These are phyloP conservation scores for Colletotrichum lupini DNA, from an alignment of 2,329 filamentous ascomycete genomes.

Conservation along the genomic window DNA sequence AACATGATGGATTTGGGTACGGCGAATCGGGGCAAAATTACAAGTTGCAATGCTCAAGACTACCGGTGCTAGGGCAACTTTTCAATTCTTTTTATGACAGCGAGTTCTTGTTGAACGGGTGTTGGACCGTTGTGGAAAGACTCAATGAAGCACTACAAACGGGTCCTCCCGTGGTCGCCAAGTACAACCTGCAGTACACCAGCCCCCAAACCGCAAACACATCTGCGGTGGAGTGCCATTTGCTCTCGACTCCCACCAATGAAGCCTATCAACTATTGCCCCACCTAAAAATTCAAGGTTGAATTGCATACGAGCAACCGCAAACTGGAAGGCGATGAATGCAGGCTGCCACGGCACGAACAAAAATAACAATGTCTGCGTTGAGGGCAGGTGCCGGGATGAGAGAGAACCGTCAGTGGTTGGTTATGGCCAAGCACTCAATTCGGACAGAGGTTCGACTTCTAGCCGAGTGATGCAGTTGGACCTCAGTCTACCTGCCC, in stretches of 20 bases:
- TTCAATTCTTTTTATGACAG: background rate
- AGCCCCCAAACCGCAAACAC: background rate
- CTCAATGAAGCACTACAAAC: background rate
- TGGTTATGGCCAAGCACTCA: background rate
- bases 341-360: background rate
- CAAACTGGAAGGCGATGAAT: background rate
- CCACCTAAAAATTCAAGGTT: background rate
- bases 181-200: background rate
- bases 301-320: background rate
- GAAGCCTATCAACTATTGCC: background rate
- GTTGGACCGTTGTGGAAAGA: background rate
- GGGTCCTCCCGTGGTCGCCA: background rate
- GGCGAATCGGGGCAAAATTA: background rate
- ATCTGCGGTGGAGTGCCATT: background rate
- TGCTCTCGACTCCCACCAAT: background rate
- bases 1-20: background rate
- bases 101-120: background rate
- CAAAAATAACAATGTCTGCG: background rate
- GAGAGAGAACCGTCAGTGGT: background rate
- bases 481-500: background rate
- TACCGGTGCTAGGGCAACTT: too few species aligned
- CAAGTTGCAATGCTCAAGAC: background rate
- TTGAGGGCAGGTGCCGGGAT: background rate
- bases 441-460: background rate
- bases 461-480: background rate